Conservation (phyloP, 352 stramenopile species). For the Globisporangium orthogonon region DNA sequence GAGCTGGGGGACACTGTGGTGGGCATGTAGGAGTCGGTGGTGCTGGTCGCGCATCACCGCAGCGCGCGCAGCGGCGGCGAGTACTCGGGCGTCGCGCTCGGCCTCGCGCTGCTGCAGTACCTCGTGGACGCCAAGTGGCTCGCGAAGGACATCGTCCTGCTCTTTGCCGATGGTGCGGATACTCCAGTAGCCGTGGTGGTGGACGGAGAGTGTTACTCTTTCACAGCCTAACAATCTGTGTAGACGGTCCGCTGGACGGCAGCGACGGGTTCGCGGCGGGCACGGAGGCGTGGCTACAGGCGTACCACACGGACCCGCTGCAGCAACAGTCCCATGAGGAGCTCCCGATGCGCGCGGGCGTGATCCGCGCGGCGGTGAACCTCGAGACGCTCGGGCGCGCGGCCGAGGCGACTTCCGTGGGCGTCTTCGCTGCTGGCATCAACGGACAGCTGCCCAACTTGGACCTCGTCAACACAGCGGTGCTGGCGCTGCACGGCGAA, state of each 20-base stretch:
- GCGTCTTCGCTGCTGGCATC: slow-evolving; percentile 58
- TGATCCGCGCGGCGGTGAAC: slow-evolving; percentile 74
- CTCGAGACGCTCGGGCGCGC: slow-evolving; percentile 45
- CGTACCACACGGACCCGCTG: slow-evolving; percentile 61
- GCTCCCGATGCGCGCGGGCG: slow-evolving; percentile 58
- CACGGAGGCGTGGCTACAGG: slow-evolving; percentile 65
- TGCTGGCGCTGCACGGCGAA: slow-evolving; percentile 39
- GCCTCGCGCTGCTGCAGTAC: slow-evolving; percentile 53
- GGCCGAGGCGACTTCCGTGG: slow-evolving; percentile 24
- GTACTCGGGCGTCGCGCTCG: slow-evolving; percentile 51
- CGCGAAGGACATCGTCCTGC: slow-evolving; percentile 76
- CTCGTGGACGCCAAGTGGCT: slow-evolving; percentile 64
- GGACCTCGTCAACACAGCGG: slow-evolving; percentile 79
- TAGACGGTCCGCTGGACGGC: slow-evolving; percentile 59
- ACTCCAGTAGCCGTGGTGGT: no score
- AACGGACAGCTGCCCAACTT: slow-evolving; percentile 86
- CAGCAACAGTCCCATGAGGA: slow-evolving; percentile 14
- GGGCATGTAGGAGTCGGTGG: slow-evolving; percentile 36
- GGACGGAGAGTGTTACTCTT: no score
- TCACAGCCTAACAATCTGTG: not conserved
- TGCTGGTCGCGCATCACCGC: slow-evolving; percentile 66
- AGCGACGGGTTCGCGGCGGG: slow-evolving; percentile 51
- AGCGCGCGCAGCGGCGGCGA: slow-evolving; percentile 42
- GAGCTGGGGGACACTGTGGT: no score
- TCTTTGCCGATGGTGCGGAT: slow-evolving; percentile 56